Evolutionary conservation across 257 asterid genomes (phyloP).

Genomic region (Mitragyna speciosa): DNA sequence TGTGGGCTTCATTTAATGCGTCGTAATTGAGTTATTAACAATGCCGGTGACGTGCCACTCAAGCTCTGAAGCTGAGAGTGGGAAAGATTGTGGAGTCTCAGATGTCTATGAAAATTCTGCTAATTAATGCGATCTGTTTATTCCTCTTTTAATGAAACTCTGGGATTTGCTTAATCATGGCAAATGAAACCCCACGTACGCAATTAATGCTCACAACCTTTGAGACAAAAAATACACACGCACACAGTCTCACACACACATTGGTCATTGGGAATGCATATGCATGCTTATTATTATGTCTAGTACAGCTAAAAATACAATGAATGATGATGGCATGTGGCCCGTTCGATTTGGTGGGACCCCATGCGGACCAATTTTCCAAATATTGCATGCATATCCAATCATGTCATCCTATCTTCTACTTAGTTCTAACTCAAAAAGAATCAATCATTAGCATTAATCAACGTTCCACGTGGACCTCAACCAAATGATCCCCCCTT

Average conservation of each 20-base stretch:
- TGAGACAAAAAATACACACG: not conserved
- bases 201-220: conserved; percentile 23
- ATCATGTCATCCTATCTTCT: not conserved
- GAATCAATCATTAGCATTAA: conserved; percentile 35
- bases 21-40: not conserved
- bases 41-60: not conserved
- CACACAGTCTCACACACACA: not conserved
- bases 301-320: not conserved
- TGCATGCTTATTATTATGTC: conserved; percentile 10
- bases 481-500: conserved; percentile 2
- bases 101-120: conserved; percentile 28
- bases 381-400: conserved; percentile 7
- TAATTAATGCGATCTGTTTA: conserved; percentile 26
- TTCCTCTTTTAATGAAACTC: conserved; percentile 26
- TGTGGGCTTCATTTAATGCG: too few relatives aligned
- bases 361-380: conserved; percentile 18
- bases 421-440: conserved; percentile 20
- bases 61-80: conserved; percentile 19
- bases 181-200: conserved; percentile 23
- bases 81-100: conserved; percentile 11
- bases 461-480: conserved; percentile 26
- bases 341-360: conserved; percentile 33
- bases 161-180: conserved; percentile 40
- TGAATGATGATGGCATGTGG: conserved; percentile 19
- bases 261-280: conserved; percentile 15